Evolutionary conservation across 2,329 filamentous ascomycete genomes (phyloP).

Genomic region (Colletotrichum navitas): DNA sequence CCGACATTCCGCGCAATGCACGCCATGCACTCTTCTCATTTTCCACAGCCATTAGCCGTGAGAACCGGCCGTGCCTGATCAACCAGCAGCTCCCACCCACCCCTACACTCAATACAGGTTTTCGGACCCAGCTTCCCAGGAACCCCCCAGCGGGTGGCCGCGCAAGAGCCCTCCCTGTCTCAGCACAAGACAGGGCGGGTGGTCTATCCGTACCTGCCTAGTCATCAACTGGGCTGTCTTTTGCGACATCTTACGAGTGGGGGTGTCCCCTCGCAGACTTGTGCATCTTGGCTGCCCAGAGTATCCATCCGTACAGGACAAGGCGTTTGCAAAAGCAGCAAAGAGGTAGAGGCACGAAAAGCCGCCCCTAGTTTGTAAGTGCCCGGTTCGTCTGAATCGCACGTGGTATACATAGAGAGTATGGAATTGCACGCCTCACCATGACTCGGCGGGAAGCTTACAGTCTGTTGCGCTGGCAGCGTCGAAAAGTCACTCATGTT

Average conservation of each 20-base stretch:
- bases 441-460: constrained; percentile 35
- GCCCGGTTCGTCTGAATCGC: constrained; percentile 35
- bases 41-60: constrained; percentile 13
- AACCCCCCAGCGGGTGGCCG: constrained; percentile 22
- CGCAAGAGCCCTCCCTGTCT: constrained; percentile 36
- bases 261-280: background rate
- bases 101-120: constrained; percentile 31
- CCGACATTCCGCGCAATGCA: constrained; percentile 12
- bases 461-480: no score
- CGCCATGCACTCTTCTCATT: background rate
- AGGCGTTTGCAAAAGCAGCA: constrained; percentile 29
- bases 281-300: constrained; percentile 7
- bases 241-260: constrained; percentile 32
- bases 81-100: constrained; percentile 27
- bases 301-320: constrained; percentile 16
- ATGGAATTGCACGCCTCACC: constrained; percentile 9
- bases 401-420: background rate
- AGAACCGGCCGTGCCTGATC: constrained; percentile 35
- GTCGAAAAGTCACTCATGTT: no score
- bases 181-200: constrained; percentile 36
- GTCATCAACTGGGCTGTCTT: constrained; percentile 12
- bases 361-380: background rate
- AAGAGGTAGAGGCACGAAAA: constrained; percentile 1
- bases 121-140: background rate
- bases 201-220: constrained; percentile 19